These are phyloP conservation scores for Fusarium sp. DNA, from an alignment of 2,329 filamentous ascomycete species.

Conservation along the genomic window DNA sequence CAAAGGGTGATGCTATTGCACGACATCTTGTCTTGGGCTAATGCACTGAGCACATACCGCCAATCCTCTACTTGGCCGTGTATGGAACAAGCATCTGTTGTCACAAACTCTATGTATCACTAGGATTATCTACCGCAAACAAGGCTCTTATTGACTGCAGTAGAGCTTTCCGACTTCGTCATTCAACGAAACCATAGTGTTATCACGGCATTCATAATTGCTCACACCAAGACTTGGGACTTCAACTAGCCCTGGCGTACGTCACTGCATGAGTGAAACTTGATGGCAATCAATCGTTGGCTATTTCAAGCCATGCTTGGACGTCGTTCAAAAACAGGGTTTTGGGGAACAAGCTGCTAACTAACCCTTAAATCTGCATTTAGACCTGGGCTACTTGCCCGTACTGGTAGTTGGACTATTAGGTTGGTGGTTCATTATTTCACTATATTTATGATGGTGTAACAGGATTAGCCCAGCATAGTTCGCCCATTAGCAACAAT, in stretches of 20 bases:
- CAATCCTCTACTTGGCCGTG: conserved; percentile 16
- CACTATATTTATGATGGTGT: background rate
- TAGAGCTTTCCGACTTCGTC: background rate
- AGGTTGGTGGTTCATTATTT: background rate
- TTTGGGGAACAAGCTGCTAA: background rate
- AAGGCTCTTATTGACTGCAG: background rate
- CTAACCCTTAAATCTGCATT: background rate
- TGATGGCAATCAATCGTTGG: background rate
- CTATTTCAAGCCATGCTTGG: background rate
- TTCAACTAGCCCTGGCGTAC: background rate
- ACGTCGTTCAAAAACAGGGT: background rate
- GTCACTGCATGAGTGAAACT: background rate
- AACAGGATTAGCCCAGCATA: conserved; percentile 1
- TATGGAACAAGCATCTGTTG: background rate
- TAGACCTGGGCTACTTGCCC: background rate
- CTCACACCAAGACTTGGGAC: background rate
- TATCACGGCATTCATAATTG: background rate
- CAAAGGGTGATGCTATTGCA: conserved; percentile 21
- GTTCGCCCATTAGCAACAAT: background rate
- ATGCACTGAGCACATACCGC: conserved; percentile 12
- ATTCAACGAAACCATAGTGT: conserved; percentile 1
- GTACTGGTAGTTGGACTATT: background rate
- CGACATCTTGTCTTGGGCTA: background rate
- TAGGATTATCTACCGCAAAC: background rate
- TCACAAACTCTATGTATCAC: background rate